phyloP scores from a whole-genome alignment of 306 rosid genomes.

The Coriaria nepalensis region DNA sequence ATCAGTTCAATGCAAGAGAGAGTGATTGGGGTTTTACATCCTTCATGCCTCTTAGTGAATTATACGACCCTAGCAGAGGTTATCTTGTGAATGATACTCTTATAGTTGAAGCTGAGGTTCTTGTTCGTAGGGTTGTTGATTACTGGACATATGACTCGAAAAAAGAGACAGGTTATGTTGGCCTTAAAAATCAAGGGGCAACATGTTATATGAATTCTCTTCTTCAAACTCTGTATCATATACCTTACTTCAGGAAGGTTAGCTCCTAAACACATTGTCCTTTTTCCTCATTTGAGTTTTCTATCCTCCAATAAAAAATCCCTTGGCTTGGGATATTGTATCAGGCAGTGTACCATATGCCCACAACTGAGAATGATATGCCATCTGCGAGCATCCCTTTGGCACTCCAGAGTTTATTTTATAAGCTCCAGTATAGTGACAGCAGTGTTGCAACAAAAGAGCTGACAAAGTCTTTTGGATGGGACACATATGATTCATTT shows the following conservation, averaged over 20 bases:
- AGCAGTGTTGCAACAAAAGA: conserved; percentile 84
- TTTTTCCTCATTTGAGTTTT: no score
- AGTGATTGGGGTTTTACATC: conserved; percentile 97
- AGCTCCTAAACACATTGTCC: conserved; percentile 1
- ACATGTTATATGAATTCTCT: conserved; percentile 92
- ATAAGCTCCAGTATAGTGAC: conserved; percentile 86
- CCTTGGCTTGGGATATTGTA: conserved; percentile 23
- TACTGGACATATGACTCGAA: conserved; percentile 81
- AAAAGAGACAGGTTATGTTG: conserved; percentile 86
- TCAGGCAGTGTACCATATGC: conserved; percentile 96
- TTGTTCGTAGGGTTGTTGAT: conserved; percentile 71
- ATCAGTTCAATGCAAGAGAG: conserved; percentile 80
- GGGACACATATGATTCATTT: conserved; percentile 92
- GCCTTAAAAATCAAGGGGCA: conserved; percentile 91
- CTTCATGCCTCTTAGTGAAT: conserved; percentile 78
- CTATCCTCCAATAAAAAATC: no score
- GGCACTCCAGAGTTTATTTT: conserved; percentile 80
- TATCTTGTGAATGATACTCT: conserved; percentile 65
- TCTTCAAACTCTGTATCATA: conserved; percentile 63
- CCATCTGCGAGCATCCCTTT: conserved; percentile 82
- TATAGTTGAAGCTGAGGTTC: conserved; percentile 75
- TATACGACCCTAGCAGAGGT: conserved; percentile 71
- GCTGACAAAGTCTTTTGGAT: conserved; percentile 82
- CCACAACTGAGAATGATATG: conserved; percentile 83
- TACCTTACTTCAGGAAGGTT: conserved; percentile 84